A percentile compares a stretch with the other conserved stretches of the same genome.
phyloP scores from a whole-genome alignment of 768 basidiomycete species.

The Suillus subluteus region DNA sequence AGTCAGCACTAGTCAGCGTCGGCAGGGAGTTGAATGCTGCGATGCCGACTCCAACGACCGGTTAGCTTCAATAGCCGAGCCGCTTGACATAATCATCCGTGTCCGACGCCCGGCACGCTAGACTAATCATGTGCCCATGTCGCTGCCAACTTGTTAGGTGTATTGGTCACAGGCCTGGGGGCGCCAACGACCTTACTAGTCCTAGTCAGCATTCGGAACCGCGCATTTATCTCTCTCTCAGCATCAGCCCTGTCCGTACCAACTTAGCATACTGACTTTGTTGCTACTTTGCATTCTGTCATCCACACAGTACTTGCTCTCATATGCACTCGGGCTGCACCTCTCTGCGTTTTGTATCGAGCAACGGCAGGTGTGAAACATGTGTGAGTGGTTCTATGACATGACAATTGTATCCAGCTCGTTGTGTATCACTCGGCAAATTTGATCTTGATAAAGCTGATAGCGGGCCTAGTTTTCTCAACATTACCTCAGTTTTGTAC shows the following conservation, averaged over 20 bases:
- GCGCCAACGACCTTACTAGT: neutral
- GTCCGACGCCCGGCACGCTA: neutral
- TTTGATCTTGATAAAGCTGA: neutral
- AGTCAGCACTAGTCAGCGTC: slow-evolving; percentile 12
- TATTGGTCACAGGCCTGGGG: too few species aligned
- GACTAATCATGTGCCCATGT: neutral
- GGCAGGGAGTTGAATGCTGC: neutral
- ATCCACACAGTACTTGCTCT: neutral
- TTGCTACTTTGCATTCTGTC: neutral
- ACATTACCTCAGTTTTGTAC: neutral
- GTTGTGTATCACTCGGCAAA: neutral
- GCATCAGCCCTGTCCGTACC: neutral
- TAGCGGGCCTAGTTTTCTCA: too few species aligned
- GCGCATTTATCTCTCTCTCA: neutral
- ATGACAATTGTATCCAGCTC: neutral
- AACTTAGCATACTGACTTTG: neutral
- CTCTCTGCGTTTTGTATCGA: neutral
- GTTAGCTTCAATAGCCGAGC: slow-evolving; percentile 1
- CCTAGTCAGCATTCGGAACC: neutral
- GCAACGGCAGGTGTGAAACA: neutral
- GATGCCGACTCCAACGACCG: slow-evolving; percentile 6
- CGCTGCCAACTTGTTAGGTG: too few species aligned
- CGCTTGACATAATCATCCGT: slow-evolving; percentile 23
- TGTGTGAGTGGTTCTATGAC: neutral
- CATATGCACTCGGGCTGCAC: neutral